Evolutionary conservation across 2,329 filamentous ascomycete species (phyloP).

Genomic region (Alternaria triticina): DNA sequence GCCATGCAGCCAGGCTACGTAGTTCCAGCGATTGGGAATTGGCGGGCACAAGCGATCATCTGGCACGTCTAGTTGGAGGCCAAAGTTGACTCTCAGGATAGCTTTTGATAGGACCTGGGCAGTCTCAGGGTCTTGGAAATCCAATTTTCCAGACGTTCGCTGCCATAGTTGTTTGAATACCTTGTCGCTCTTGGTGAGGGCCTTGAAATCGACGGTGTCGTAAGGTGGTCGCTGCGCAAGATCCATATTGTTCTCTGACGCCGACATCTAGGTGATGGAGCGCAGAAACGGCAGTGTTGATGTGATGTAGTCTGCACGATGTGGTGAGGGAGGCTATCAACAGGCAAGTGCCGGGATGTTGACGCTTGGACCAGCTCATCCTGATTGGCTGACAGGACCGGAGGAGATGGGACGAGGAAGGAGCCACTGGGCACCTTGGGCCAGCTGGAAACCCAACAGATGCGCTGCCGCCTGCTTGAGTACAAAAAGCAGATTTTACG

Average conservation of each 20-base stretch:
- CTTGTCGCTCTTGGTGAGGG: slow-evolving; percentile 64
- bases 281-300: neutral
- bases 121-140: slow-evolving; percentile 80
- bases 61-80: slow-evolving; percentile 72
- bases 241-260: slow-evolving; percentile 18
- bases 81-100: slow-evolving; percentile 78
- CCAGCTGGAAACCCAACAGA: neutral
- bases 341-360: neutral
- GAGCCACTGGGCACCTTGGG: neutral
- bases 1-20: slow-evolving; percentile 85
- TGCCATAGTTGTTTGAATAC: slow-evolving; percentile 63
- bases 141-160: slow-evolving; percentile 63
- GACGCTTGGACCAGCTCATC: slow-evolving; percentile 21
- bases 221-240: slow-evolving; percentile 52
- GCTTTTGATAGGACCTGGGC: slow-evolving; percentile 80
- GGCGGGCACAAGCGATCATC: slow-evolving; percentile 84
- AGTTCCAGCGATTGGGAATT: slow-evolving; percentile 77
- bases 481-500: neutral
- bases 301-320: neutral
- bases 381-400: slow-evolving; percentile 26
- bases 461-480: neutral
- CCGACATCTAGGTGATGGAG: neutral
- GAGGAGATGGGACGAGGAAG: slow-evolving; percentile 1
- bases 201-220: slow-evolving; percentile 66
- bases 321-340: neutral